Conservation (phyloP, 805 yeast species). For the Zygoascus biomembranicola region DNA sequence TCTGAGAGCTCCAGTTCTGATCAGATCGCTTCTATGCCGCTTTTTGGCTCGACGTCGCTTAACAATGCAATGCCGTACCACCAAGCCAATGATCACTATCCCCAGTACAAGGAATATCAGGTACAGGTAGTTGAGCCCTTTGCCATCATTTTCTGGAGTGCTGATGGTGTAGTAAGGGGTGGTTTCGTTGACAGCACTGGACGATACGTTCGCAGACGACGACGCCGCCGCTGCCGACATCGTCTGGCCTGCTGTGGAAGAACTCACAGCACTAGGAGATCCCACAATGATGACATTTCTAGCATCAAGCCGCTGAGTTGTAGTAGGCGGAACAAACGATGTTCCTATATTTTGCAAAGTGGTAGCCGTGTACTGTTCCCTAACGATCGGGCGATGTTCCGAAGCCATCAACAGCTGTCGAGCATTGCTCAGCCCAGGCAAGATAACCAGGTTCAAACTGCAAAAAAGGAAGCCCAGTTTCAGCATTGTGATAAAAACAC, state of each 20-base stretch:
- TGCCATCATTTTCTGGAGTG: constrained; percentile 2
- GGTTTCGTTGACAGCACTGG: constrained; percentile 3
- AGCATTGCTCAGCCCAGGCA: too few relatives aligned
- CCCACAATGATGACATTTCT: constrained; percentile 5
- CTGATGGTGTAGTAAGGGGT: constrained; percentile 10
- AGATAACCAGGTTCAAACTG: too few relatives aligned
- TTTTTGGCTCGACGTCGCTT: constrained; percentile 15
- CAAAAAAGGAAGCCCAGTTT: too few relatives aligned
- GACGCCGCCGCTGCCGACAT: constrained; percentile 1
- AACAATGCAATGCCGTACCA: constrained; percentile 10
- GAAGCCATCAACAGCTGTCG: too few relatives aligned
- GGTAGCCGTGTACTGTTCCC: too few relatives aligned
- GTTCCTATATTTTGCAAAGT: too few relatives aligned
- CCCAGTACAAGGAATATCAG: constrained; percentile 17
- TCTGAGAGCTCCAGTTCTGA: constrained; percentile 17
- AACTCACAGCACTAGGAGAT: background rate
- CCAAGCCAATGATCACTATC: constrained; percentile 12
- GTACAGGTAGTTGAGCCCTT: constrained; percentile 14
- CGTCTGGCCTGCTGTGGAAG: constrained; percentile 1
- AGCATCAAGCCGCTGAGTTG: background rate
- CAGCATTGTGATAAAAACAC: too few relatives aligned
- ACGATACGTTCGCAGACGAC: background rate
- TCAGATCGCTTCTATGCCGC: constrained; percentile 7
- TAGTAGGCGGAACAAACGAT: too few relatives aligned
- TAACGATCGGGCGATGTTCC: too few relatives aligned